Percentiles rank a stretch among this genome's conserved stretches.
phyloP scores from a whole-genome alignment of 2,329 filamentous ascomycete genomes.

The Phialophora verrucosa region DNA sequence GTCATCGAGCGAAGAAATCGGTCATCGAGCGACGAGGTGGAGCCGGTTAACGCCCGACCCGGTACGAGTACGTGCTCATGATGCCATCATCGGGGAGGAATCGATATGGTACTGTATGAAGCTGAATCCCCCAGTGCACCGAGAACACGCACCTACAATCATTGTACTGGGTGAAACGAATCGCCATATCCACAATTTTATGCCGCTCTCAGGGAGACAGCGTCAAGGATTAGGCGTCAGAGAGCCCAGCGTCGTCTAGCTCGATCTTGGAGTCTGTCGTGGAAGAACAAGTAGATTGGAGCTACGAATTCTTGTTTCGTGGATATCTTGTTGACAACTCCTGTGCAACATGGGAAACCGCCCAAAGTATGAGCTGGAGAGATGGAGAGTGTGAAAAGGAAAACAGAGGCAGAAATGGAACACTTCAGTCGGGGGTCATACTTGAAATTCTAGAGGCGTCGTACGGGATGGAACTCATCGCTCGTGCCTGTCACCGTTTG shows the following conservation, averaged over 20 bases:
- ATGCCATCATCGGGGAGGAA: background rate
- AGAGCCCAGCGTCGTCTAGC: constrained; percentile 43
- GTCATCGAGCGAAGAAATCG: constrained; percentile 7
- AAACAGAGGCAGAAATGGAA: background rate
- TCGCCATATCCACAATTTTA: constrained; percentile 40
- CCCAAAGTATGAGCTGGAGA: background rate
- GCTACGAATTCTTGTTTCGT: constrained; percentile 32
- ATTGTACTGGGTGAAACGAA: constrained; percentile 50
- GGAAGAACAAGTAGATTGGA: constrained; percentile 32
- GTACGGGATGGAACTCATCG: background rate
- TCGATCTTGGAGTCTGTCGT: constrained; percentile 43
- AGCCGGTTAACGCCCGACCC: constrained; percentile 1
- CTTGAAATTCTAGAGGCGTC: background rate
- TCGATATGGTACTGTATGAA: background rate
- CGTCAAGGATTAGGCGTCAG: constrained; percentile 44
- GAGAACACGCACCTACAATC: background rate
- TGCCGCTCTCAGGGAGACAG: background rate
- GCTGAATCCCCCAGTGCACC: background rate
- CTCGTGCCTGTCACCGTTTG: constrained; percentile 32
- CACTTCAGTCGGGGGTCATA: background rate
- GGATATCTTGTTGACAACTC: constrained; percentile 21
- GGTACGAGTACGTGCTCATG: background rate
- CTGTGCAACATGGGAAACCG: background rate
- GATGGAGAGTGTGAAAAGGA: background rate
- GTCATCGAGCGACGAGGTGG: constrained; percentile 12